Conservation (phyloP, 257 asterid species). For the Solanum bulbocastanum region DNA sequence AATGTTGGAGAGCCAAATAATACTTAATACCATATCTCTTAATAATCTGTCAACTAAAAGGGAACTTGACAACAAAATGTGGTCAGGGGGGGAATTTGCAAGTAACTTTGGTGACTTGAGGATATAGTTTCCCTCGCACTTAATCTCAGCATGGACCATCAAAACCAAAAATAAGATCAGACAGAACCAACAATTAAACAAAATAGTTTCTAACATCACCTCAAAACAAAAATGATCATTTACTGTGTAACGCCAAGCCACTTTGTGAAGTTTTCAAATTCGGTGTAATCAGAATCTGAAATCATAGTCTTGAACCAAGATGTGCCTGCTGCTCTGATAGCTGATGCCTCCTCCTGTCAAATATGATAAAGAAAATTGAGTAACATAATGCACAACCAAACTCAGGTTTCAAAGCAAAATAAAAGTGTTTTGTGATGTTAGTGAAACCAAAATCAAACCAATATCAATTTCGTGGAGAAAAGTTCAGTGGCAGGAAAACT, state of each 20-base stretch:
- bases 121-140: neutral
- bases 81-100: neutral
- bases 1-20: neutral
- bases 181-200: neutral
- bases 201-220: neutral
- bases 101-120: neutral
- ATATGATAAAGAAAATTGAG: neutral
- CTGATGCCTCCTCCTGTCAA: slow-evolving; percentile 76
- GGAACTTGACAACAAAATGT: slow-evolving; percentile 4
- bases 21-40: neutral
- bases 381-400: neutral
- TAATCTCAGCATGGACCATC: neutral
- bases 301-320: slow-evolving; percentile 88
- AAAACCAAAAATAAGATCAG: neutral
- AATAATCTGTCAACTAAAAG: neutral
- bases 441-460: neutral
- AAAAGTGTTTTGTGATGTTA: neutral
- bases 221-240: neutral
- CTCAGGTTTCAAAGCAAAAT: neutral
- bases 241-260: slow-evolving; percentile 82
- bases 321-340: slow-evolving; percentile 51
- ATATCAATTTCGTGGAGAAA: neutral
- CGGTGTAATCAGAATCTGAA: slow-evolving; percentile 73
- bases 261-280: slow-evolving; percentile 76
- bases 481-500: neutral